Conservation (phyloP, 2,329 filamentous ascomycete genomes). For the Madurella mycetomatis region DNA sequence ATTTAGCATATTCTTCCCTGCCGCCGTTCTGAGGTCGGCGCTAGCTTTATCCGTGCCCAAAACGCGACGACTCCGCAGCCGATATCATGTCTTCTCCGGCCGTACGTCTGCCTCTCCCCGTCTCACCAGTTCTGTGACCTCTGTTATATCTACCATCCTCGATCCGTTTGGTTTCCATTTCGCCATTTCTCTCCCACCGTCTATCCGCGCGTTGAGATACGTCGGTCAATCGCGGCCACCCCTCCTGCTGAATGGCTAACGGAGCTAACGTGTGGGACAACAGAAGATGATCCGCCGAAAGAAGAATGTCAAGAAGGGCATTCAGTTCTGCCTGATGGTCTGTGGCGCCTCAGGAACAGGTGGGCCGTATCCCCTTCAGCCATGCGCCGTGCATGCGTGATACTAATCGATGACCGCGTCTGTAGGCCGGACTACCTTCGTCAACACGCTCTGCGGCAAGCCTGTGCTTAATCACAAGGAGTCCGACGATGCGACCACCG, state of each 20-base stretch:
- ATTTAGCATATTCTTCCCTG: conserved; percentile 19
- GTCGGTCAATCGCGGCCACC: conserved; percentile 9
- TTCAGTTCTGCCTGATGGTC: conserved; percentile 99
- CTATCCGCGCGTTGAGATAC: conserved; percentile 2
- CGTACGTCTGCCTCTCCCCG: conserved; percentile 29
- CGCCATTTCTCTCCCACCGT: background rate
- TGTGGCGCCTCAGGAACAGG: conserved; percentile 98
- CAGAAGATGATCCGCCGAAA: conserved; percentile 97
- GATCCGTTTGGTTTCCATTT: conserved; percentile 3
- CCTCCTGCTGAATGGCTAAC: background rate
- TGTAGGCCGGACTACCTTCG: conserved; percentile 92
- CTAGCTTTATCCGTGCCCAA: conserved; percentile 22
- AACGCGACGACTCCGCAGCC: conserved; percentile 20
- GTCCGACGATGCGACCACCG: conserved; percentile 80
- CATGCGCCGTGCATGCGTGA: background rate
- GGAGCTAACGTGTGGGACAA: conserved; percentile 30
- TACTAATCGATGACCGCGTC: conserved; percentile 11
- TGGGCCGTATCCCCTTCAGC: conserved; percentile 43
- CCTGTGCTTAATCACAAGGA: conserved; percentile 88
- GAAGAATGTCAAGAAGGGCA: conserved; percentile 99
- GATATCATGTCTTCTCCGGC: conserved; percentile 31
- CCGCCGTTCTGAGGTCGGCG: conserved; percentile 17
- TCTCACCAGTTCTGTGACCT: conserved; percentile 12
- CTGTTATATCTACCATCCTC: conserved; percentile 1
- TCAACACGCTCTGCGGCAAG: conserved; percentile 98